Evolutionary conservation across 345 rosid genomes (phyloP).

Genomic region (Boechera stricta): DNA sequence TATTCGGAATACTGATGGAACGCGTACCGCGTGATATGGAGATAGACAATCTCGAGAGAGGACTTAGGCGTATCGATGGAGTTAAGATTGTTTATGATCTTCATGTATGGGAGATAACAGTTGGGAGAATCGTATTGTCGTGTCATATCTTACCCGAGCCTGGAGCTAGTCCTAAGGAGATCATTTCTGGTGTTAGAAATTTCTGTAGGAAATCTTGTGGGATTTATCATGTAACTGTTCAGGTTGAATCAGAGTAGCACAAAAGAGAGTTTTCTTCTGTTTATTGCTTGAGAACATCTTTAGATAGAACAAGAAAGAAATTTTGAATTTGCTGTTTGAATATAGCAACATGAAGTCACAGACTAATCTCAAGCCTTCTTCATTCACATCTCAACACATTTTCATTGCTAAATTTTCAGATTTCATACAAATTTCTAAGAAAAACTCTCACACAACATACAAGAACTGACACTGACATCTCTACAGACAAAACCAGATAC

Average conservation of each 20-base stretch:
- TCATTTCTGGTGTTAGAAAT: conserved; percentile 56
- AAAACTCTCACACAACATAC: conserved; percentile 2
- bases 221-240: conserved; percentile 74
- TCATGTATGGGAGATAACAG: conserved; percentile 83
- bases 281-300: background rate
- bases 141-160: conserved; percentile 71
- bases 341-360: background rate
- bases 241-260: conserved; percentile 60
- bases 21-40: conserved; percentile 64
- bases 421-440: background rate
- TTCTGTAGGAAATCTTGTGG: conserved; percentile 59
- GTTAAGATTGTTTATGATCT: conserved; percentile 67
- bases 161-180: conserved; percentile 53
- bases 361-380: background rate
- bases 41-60: conserved; percentile 52
- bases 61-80: conserved; percentile 57
- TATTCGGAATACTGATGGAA: conserved; percentile 71
- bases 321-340: background rate
- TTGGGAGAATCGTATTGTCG: conserved; percentile 65
- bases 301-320: conserved; percentile 15
- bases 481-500: background rate
- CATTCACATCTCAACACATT: background rate
- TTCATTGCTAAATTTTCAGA: background rate
- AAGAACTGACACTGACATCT: conserved; percentile 2
- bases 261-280: background rate